Conservation (phyloP, 225 moss, liverwort and hornwort genomes). For the Polytrichum commune region DNA sequence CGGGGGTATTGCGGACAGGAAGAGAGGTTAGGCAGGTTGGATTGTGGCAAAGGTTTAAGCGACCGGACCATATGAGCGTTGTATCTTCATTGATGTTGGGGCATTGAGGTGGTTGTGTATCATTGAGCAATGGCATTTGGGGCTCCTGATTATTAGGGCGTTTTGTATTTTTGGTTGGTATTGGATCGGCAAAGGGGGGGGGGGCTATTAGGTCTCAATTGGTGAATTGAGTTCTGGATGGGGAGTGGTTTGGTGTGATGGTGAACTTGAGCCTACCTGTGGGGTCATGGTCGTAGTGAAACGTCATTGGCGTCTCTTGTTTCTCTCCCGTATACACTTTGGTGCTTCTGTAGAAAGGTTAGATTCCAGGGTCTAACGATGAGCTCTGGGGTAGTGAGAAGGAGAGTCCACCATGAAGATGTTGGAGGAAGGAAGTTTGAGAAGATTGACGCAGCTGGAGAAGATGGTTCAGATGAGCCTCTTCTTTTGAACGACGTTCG, state of each 20-base stretch:
- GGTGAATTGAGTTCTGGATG: neutral
- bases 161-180: neutral
- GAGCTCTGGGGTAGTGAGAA: slow-evolving; percentile 59
- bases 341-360: neutral
- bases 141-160: too few species aligned
- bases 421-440: slow-evolving; percentile 59
- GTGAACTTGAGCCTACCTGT: neutral
- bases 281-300: slow-evolving; percentile 1
- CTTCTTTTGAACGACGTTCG: slow-evolving; percentile 36
- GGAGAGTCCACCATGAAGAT: slow-evolving; percentile 71
- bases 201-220: neutral
- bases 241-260: neutral
- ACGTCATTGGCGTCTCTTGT: neutral
- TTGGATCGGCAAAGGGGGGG: neutral
- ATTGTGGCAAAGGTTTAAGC: too few species aligned
- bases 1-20: too few species aligned
- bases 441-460: slow-evolving; percentile 38
- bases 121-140: too few species aligned
- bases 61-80: too few species aligned
- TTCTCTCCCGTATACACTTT: neutral
- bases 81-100: neutral
- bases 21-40: too few species aligned
- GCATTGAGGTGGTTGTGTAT: neutral
- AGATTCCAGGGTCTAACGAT: slow-evolving; percentile 20
- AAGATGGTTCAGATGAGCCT: slow-evolving; percentile 62